phyloP scores from a whole-genome alignment of 2,329 filamentous ascomycete genomes.

The Cercospora canescens region DNA sequence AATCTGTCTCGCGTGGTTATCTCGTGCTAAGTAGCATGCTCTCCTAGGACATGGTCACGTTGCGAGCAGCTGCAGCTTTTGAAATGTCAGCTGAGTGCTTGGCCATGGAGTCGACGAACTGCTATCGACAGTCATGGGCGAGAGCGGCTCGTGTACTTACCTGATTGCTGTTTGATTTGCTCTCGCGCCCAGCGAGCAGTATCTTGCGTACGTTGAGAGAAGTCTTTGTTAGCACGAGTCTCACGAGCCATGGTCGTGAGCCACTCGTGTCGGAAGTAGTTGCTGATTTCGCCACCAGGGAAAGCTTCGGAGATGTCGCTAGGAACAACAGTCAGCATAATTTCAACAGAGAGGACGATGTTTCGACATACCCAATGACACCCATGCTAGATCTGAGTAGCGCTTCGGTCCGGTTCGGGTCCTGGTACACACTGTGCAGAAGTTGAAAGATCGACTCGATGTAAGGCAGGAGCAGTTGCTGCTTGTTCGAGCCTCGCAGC shows the following conservation, averaged over 20 bases:
- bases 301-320: conserved; percentile 94
- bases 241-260: conserved; percentile 87
- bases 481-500: conserved; percentile 81
- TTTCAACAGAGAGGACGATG: conserved; percentile 2
- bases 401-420: conserved; percentile 86
- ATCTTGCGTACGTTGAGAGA: conserved; percentile 79
- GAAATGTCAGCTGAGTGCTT: conserved; percentile 1
- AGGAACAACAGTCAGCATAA: conserved; percentile 38
- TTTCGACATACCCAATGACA: conserved; percentile 77
- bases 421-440: conserved; percentile 75
- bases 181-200: conserved; percentile 97
- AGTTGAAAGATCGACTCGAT: conserved; percentile 85
- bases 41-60: conserved; percentile 16
- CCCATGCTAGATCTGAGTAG: conserved; percentile 95
- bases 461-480: conserved; percentile 70
- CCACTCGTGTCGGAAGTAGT: conserved; percentile 89
- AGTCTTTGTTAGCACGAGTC: conserved; percentile 85
- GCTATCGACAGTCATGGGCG: neutral
- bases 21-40: neutral
- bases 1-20: neutral
- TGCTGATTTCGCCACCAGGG: conserved; percentile 81
- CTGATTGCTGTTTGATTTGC: conserved; percentile 85
- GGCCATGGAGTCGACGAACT: neutral
- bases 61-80: conserved; percentile 11
- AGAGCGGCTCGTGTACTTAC: conserved; percentile 26